Evolutionary conservation across 306 rosid genomes (phyloP), one percentile per base, ranked within the genome.

Genomic region (Fagus sylvatica): DNA sequence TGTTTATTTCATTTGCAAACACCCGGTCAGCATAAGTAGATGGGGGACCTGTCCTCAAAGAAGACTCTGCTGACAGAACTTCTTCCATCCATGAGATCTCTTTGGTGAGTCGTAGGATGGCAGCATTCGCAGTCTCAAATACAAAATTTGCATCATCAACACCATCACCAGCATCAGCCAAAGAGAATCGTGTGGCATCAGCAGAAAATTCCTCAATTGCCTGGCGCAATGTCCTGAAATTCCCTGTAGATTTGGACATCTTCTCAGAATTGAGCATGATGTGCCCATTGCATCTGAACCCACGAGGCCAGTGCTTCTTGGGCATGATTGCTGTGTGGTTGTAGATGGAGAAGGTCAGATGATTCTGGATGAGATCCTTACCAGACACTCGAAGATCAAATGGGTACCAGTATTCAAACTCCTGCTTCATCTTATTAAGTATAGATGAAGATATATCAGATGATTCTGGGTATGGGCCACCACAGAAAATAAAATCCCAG

Each of bases 91-190:
- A 93, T 8, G 94, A 78, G 30, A 93, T 79, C 82, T 93, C 98
- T 77, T 90, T 93, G 36, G 98, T 90, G 65, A 93, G 95, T 53
- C 91, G 84, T 28, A 90, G 83, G 79, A 93, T 93, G 59, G 97
- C 98, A 55, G 98, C 92, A 83, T 93, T 90, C 59, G 94, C 98
- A 57, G 97, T 91, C 76, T 93, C 96, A 73, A 90, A 91, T 34
- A 86, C 98, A 82, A 93, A 93, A 90, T 91, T 93, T 62, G 97
- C 98, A 86, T 91, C 97, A 59, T 93, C 98, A 65, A 91, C 90
- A 3, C 97, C 98, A 84, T 93, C 97, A 37, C 98, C 97, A 60
- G 98, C 98, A 90, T 91, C 96, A 54, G 98, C 98, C 89, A 93
- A 85, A 68, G 98, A 86, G 85, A 93, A 93, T 3, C 96, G 88